Base-by-base conservation (phyloP, 2,329 filamentous ascomycete genomes). In the Dichotomopilus funicola region DNA sequence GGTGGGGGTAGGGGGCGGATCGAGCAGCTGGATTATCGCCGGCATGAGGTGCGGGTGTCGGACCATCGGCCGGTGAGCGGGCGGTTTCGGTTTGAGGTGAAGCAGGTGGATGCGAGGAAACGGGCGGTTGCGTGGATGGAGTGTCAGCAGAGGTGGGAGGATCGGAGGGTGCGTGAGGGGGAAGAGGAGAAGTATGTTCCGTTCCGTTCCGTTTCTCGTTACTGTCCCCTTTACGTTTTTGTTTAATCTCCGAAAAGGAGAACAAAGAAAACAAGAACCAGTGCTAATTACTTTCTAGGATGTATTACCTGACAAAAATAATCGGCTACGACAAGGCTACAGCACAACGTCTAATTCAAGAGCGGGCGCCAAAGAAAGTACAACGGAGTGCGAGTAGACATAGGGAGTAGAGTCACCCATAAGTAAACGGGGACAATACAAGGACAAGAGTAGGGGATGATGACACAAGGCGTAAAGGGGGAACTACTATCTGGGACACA, bases 61-160 rank as follows among this genome's bases (percentile, higher is more conserved):
- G 94, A 99, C 68, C 94, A 99, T 71, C 80, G 94, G 61, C 94
- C 94, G 8, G 94, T 99, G 35, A 95, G 87, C 59, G 94, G 88
- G 1, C 77, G 78, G 38, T 96, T 99, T 73, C 84, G 82, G 66
- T 81, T 96, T 53, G 83, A 88, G 51, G 80, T 96, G 57, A 99
- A 97, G 76, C 88, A 82, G 13, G 85, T 97, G 37, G 80, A 86
- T 58, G 78, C 82, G 5, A 80, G 82, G 64, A 79, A 82, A 66
- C 80, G 89, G 59, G 81, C 80, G 0, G 70, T 74, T 34, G 80
- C 82, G 12, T 89, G 86, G 85, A 86, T 88, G 65, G 79, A 83
- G 64, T 89, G 87, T 67, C 84, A 89, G 69, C 78, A 86, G 62
- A 80, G 83, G 59, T 92, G 95, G 70, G 83, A 88, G 65, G 80